Conservation (phyloP, 2,329 filamentous ascomycete genomes). For the Sporothrix globosa region DNA sequence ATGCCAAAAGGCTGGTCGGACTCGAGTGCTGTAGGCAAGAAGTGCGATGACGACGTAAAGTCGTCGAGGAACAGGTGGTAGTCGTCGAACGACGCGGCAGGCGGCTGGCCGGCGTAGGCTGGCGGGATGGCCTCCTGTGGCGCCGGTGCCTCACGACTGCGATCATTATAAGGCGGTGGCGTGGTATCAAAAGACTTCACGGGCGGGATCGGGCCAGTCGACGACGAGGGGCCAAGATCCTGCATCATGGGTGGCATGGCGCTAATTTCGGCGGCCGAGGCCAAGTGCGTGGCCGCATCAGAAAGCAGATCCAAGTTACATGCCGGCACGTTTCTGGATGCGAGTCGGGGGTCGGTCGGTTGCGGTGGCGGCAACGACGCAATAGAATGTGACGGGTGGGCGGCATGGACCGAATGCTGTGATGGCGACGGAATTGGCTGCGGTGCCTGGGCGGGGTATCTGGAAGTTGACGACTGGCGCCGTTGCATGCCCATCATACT, state of each 20-base stretch:
- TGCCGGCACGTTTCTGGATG: conserved; percentile 50
- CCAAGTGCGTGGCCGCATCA: conserved; percentile 58
- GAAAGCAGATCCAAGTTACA: conserved; percentile 63
- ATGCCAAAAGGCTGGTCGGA: conserved; percentile 56
- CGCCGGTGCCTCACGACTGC: conserved; percentile 47
- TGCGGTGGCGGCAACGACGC: conserved; percentile 37
- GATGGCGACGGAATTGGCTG: not conserved
- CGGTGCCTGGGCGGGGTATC: conserved; percentile 36
- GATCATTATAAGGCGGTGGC: conserved; percentile 50
- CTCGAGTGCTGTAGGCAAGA: conserved; percentile 59
- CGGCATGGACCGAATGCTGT: conserved; percentile 12
- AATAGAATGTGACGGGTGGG: conserved; percentile 23
- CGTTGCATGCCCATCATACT: conserved; percentile 53
- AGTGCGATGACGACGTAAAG: conserved; percentile 57
- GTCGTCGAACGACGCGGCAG: conserved; percentile 54
- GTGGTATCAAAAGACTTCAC: conserved; percentile 58
- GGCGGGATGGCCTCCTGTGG: conserved; percentile 50
- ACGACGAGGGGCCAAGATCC: conserved; percentile 48
- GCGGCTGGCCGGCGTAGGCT: conserved; percentile 47
- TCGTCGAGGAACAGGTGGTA: conserved; percentile 65
- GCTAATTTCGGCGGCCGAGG: conserved; percentile 58
- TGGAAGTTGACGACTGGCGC: conserved; percentile 35
- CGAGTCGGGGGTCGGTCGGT: conserved; percentile 52
- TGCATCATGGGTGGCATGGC: conserved; percentile 56
- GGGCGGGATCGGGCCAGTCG: conserved; percentile 47